Base-by-base conservation (phyloP, 345 rosid species). In the Salix exigua region DNA sequence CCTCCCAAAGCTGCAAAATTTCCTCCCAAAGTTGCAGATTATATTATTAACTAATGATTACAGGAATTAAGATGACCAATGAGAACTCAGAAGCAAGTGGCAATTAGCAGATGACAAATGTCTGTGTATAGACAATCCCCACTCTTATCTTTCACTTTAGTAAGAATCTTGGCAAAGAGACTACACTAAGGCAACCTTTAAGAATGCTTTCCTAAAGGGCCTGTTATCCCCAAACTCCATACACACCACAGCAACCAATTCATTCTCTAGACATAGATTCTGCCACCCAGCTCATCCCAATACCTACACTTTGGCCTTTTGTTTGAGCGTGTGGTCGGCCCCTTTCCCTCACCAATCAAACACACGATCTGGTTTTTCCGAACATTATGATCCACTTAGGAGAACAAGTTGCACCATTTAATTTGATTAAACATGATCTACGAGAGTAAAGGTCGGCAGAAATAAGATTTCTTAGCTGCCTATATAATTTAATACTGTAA, bases 131-230 rank as follows among this genome's bases (percentile, higher is more conserved):
- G 11, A 25, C 16, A 58, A 44, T 62, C 48, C 66, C 70, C 42
- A 37, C 71, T 51, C 60, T 33, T 50, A 46, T 31, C 66, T 26
- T 44, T 65, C 31, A 70, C 70, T 55, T 82, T 72, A 42, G 50
- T 21, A 50, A 78, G 80, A 40, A 62, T 80, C 71, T 75, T 80
- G 74, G 73, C 65, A 68, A 77, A 73, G 51, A 68, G 66, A 71
- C 64, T 19, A 38, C 58, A 65, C 67, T 50, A 80, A 72, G 44
- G 66, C 55, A 31, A 82, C 65, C 23, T 84, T 75, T 44, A 60
- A 70, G 60, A 65, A 75, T 80, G 80, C 83, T 82, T 82, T 82
- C 68, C 77, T 68, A 25, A 68, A 85, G 77, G 63, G 53, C 75
- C 46, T 23, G 72, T 68, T 18, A 74, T 58, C 71, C 48, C 51